Evolutionary conservation across 2,329 filamentous ascomycete genomes (phyloP).

Genomic region (Penicillium verrucosum): DNA sequence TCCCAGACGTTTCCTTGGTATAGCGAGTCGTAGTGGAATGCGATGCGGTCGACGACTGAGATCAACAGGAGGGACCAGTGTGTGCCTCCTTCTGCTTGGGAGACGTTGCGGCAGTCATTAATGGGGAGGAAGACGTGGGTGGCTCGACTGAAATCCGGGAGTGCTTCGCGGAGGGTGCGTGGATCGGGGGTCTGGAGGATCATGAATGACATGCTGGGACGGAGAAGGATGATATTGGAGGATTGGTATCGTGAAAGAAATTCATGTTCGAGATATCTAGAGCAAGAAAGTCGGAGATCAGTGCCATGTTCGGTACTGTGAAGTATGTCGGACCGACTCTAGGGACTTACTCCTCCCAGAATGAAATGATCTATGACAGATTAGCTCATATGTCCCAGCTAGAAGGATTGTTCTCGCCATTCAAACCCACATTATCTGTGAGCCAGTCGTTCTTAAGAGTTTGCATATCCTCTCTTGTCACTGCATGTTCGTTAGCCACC

Average conservation of each 20-base stretch:
- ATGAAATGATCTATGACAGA: constrained; percentile 72
- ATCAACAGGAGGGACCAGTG: constrained; percentile 96
- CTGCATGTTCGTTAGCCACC: constrained; percentile 44
- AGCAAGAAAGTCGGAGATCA: constrained; percentile 7
- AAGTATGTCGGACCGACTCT: neutral
- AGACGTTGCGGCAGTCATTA: constrained; percentile 78
- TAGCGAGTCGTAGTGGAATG: constrained; percentile 95
- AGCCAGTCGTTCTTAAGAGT: constrained; percentile 91
- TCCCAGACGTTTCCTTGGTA: constrained; percentile 71
- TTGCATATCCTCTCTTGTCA: constrained; percentile 86
- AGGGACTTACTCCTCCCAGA: constrained; percentile 83
- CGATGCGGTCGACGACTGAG: constrained; percentile 79
- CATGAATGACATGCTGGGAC: constrained; percentile 89
- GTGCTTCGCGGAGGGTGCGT: constrained; percentile 59
- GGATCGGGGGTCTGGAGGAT: constrained; percentile 70
- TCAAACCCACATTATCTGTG: constrained; percentile 75
- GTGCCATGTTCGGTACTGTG: neutral
- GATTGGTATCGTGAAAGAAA: constrained; percentile 74
- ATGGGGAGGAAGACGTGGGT: constrained; percentile 95
- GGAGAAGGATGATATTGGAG: constrained; percentile 83
- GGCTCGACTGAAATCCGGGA: constrained; percentile 75
- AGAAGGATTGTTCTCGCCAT: constrained; percentile 1
- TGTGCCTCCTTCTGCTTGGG: constrained; percentile 78
- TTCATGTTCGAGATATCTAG: constrained; percentile 80
- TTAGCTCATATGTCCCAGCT: constrained; percentile 24